A percentile compares a stretch with the other conserved stretches of the same genome.
Evolutionary conservation across 2,329 filamentous ascomycete species (phyloP).

Genomic region (Colletotrichum sp.): DNA sequence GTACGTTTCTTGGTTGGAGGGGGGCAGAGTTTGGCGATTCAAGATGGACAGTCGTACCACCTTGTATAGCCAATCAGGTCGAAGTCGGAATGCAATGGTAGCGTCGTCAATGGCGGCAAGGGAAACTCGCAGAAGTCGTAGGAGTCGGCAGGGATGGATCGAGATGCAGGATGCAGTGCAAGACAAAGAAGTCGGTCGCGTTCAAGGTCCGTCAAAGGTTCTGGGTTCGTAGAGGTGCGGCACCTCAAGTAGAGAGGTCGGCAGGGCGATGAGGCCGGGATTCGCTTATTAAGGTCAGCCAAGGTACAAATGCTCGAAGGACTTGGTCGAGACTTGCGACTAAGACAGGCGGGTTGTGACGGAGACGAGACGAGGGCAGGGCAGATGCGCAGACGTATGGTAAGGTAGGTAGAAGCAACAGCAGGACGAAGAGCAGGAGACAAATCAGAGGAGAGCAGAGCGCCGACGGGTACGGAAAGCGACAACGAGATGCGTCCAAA

Average conservation of each 20-base stretch:
- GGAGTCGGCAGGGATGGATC: not conserved
- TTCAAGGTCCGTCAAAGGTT: not conserved
- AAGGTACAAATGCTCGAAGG: not conserved
- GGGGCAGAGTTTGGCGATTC: not conserved
- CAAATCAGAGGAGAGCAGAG: not conserved
- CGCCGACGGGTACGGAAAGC: not conserved
- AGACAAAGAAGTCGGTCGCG: not conserved
- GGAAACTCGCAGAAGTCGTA: not conserved
- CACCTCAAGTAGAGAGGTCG: not conserved
- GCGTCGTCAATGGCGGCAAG: not conserved
- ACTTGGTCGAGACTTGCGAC: not conserved
- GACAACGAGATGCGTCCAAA: not conserved
- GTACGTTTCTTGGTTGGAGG: not conserved
- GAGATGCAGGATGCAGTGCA: not conserved
- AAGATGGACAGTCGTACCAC: slow-evolving; percentile 10
- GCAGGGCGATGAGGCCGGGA: not conserved
- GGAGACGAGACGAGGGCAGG: not conserved
- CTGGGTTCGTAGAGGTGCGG: not conserved
- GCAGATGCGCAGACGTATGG: not conserved
- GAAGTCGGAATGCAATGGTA: not conserved
- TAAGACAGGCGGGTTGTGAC: not conserved
- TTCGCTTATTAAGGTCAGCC: slow-evolving; percentile 12
- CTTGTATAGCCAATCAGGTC: slow-evolving; percentile 2
- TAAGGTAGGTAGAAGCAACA: not conserved
- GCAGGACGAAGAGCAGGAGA: not conserved